Evolutionary conservation across 164 flowering plant species (phyloP), one percentile per base, ranked within the genome.

Genomic region (Taxillus chinensis): DNA sequence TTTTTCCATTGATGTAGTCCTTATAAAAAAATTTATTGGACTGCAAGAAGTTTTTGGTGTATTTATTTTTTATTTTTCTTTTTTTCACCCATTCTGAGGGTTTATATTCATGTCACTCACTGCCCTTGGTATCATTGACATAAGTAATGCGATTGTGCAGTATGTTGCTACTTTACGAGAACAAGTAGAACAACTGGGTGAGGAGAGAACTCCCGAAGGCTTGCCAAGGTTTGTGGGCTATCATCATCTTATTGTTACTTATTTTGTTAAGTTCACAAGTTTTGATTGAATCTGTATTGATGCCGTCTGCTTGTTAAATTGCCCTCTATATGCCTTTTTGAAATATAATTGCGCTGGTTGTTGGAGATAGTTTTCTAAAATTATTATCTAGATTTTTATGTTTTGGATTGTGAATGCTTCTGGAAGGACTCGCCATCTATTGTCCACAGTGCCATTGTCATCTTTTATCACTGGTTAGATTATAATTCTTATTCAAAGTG

Each of bases 91-190:
- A 8, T 14, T 57, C 16, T 40, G 40, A 9, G 45, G 3, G 39
- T 14, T 39, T 39, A 3, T n/a, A 15, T 4, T 14, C 14, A 40
- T 57, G 45, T 42, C 39, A 7, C 6, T 5, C 5, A 52, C 43
- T 38, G 13, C 37, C 11, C 39, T 9, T n/a, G 50, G 3, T 49
- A 37, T 49, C 3, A 39, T 15, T 65, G 16, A 41, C 57, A 42
- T 6, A 45, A 41, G 10, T 56, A 60, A 41, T 56, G 63, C 13
- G 14, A 57, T 37, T 51, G 60, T 75, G 73, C 81, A 92, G 92
- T 89, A 92, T 80, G 90, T 89, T 62, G 86, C 91, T 49, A 89
- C 96, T 66, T 72, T 87, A 68, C 80, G 98, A 8, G 96, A 92
- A 68, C 86, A 69, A 62, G 74, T 87, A 68, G 98, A 92, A 74